phyloP scores from a whole-genome alignment of 2,329 filamentous ascomycete genomes.

The Talaromyces verruculosus region DNA sequence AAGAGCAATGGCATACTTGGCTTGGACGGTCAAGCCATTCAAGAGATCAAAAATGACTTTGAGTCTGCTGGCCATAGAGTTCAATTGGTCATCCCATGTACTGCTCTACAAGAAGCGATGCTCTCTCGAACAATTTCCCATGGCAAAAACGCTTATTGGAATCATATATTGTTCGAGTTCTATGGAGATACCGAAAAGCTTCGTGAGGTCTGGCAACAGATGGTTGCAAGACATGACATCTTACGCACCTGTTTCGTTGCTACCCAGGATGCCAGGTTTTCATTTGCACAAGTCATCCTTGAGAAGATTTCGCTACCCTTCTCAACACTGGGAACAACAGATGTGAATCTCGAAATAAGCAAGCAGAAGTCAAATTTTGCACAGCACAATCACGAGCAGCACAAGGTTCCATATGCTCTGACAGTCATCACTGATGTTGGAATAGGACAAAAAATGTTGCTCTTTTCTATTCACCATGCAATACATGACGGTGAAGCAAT shows the following conservation, averaged over 20 bases:
- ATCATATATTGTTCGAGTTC: constrained; percentile 67
- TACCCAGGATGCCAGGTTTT: constrained; percentile 59
- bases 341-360: constrained; percentile 46
- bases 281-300: constrained; percentile 73
- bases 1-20: constrained; percentile 9
- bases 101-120: constrained; percentile 86
- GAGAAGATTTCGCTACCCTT: constrained; percentile 47
- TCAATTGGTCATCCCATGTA: constrained; percentile 70
- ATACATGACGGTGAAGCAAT: constrained; percentile 85
- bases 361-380: constrained; percentile 39
- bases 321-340: constrained; percentile 47
- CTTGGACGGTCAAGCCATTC: constrained; percentile 32
- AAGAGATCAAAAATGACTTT: constrained; percentile 37
- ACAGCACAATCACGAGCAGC: constrained; percentile 25
- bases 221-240: constrained; percentile 69
- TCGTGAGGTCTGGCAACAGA: constrained; percentile 59
- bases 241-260: constrained; percentile 72
- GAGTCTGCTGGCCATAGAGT: constrained; percentile 38
- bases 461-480: constrained; percentile 71
- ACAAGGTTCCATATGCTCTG: constrained; percentile 33
- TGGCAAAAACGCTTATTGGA: constrained; percentile 63
- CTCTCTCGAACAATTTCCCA: constrained; percentile 57
- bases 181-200: constrained; percentile 53
- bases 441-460: constrained; percentile 25
- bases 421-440: constrained; percentile 25